Evolutionary conservation across 768 basidiomycete species (phyloP).

Genomic region (Mycena venus): DNA sequence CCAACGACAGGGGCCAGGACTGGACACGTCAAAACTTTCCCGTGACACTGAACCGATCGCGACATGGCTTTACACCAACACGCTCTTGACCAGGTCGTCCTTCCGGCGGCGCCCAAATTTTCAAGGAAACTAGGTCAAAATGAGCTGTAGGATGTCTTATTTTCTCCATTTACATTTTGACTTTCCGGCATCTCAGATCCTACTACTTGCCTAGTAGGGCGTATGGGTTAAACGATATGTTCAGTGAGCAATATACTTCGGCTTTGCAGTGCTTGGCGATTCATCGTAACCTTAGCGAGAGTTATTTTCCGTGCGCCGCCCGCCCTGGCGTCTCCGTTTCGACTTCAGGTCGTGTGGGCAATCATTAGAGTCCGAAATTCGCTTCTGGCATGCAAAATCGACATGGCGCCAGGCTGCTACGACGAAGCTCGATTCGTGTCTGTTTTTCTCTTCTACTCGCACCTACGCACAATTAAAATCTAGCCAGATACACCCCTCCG

Average conservation of each 20-base stretch:
- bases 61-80: constrained; percentile 1
- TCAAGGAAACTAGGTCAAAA: constrained; percentile 19
- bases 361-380: constrained; percentile 24
- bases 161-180: not conserved
- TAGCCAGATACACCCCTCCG: constrained; percentile 15
- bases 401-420: constrained; percentile 26
- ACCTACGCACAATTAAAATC: not conserved
- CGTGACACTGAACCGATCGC: not conserved
- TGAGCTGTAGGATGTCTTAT: not conserved
- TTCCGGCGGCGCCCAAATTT: not conserved
- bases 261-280: not conserved
- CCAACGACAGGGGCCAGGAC: too few relatives aligned
- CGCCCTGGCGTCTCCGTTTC: constrained; percentile 14
- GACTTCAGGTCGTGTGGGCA: constrained; percentile 26
- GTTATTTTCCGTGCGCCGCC: constrained; percentile 18
- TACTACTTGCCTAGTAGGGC: constrained; percentile 27
- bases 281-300: constrained; percentile 1
- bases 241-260: not conserved
- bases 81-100: not conserved
- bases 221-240: constrained; percentile 28
- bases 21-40: not conserved
- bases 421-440: constrained; percentile 24
- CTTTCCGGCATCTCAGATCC: not conserved
- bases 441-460: not conserved
- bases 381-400: constrained; percentile 20